A percentile compares a stretch with the other conserved stretches of the same genome.
Conservation (phyloP, 2,329 filamentous ascomycete genomes). For the Tolypocladium cylindrosporum region DNA sequence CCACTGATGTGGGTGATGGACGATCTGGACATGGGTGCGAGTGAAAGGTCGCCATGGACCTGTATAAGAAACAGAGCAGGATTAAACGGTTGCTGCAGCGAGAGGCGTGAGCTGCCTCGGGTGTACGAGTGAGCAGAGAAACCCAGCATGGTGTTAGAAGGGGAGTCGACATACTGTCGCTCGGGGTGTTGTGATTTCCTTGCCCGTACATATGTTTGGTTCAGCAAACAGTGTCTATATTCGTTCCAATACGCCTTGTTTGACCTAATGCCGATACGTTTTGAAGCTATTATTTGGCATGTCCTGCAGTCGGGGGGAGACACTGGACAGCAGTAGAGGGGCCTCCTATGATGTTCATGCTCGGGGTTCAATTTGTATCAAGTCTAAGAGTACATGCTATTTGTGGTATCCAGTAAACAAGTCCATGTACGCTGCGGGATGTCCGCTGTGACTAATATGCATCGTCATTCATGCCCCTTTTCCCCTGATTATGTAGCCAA, state of each 20-base stretch:
- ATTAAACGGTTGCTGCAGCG: neutral
- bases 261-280: neutral
- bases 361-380: too few species aligned
- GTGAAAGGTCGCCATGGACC: neutral
- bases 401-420: neutral
- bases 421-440: neutral
- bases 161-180: slow-evolving; percentile 3
- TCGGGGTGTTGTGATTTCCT: slow-evolving; percentile 4
- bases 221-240: slow-evolving; percentile 1
- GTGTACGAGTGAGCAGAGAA: neutral
- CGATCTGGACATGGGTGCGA: neutral
- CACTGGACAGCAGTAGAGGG: neutral
- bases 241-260: neutral
- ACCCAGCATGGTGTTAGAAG: neutral
- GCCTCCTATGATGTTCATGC: neutral
- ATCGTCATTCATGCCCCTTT: neutral
- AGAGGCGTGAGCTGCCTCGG: neutral
- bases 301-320: neutral
- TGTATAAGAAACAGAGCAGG: neutral
- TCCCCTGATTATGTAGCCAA: neutral
- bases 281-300: neutral
- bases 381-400: neutral
- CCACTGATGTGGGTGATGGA: neutral
- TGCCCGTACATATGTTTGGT: slow-evolving; percentile 8
- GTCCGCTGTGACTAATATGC: neutral